phyloP scores from a whole-genome alignment of 164 flowering plant genomes.

The Piper longum region DNA sequence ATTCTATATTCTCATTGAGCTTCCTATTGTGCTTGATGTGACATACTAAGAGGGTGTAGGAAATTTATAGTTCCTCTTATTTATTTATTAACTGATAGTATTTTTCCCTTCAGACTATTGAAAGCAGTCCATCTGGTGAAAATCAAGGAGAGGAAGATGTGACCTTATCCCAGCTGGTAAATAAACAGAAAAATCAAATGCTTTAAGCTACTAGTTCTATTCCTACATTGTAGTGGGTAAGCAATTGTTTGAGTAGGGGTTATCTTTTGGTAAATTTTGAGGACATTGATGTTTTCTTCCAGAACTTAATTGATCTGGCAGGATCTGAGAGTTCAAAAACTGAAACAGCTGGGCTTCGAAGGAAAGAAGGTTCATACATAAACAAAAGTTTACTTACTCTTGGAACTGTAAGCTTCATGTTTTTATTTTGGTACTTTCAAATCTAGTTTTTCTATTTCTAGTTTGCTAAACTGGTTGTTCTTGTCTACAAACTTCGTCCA shows the following conservation, averaged over 20 bases:
- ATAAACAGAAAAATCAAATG: background rate
- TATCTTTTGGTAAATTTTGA: background rate
- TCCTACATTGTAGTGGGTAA: too few relatives aligned
- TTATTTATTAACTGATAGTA: background rate
- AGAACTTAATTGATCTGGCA: slow-evolving; percentile 84
- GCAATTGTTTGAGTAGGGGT: background rate
- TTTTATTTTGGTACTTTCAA: background rate
- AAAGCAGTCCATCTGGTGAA: slow-evolving; percentile 69
- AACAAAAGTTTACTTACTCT: slow-evolving; percentile 77
- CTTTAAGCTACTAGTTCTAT: too few relatives aligned
- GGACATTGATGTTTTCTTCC: slow-evolving; percentile 13
- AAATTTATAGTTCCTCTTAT: background rate
- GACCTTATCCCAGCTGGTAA: slow-evolving; percentile 72
- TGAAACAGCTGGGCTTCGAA: slow-evolving; percentile 62
- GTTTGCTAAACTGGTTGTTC: background rate
- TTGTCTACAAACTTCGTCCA: too few relatives aligned
- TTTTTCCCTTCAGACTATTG: slow-evolving; percentile 48
- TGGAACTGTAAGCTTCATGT: slow-evolving; percentile 52
- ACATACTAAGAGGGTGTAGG: background rate
- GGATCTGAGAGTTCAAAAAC: slow-evolving; percentile 78
- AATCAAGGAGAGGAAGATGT: slow-evolving; percentile 60
- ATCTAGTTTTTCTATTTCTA: background rate
- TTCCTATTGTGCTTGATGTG: background rate
- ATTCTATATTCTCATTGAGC: background rate
- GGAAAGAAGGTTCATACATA: slow-evolving; percentile 82